Evolutionary conservation across 306 rosid species (phyloP).

Genomic region (Geum urbanum): DNA sequence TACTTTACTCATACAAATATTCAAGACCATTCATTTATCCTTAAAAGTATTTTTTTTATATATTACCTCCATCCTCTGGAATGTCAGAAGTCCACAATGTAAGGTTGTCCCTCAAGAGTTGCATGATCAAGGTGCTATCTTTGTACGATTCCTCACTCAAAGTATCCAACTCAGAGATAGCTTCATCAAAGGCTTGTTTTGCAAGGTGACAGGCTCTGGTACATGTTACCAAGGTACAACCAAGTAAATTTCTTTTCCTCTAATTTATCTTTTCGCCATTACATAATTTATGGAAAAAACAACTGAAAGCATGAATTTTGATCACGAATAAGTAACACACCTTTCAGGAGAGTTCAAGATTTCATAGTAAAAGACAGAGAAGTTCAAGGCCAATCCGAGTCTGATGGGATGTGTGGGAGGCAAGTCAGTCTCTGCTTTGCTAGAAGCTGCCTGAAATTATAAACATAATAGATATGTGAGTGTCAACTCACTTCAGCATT

Average conservation of each 20-base stretch:
- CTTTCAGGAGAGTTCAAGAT: slow-evolving; percentile 35
- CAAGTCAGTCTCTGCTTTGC: slow-evolving; percentile 40
- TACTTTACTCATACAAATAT: neutral
- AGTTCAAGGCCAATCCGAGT: slow-evolving; percentile 36
- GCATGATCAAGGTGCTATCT: slow-evolving; percentile 37
- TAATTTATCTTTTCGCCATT: neutral
- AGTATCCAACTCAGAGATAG: slow-evolving; percentile 61
- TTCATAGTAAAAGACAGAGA: slow-evolving; percentile 30
- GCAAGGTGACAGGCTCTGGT: slow-evolving; percentile 65
- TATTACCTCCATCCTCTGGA: slow-evolving; percentile 33
- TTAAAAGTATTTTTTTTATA: neutral
- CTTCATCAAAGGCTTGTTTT: slow-evolving; percentile 68
- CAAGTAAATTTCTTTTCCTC: neutral
- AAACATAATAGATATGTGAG: slow-evolving; percentile 2
- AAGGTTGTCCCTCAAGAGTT: slow-evolving; percentile 35
- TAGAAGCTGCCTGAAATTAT: slow-evolving; percentile 44
- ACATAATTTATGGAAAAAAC: neutral
- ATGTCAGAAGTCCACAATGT: slow-evolving; percentile 39
- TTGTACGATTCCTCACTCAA: slow-evolving; percentile 39
- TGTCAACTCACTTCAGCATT: neutral
- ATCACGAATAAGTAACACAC: neutral
- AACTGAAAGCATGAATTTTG: neutral
- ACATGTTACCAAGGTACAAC: slow-evolving; percentile 15
- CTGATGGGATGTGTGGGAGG: slow-evolving; percentile 25
- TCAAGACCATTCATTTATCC: neutral